Evolutionary conservation across 1,139 yeast species (phyloP).

Genomic region (Candida tetrigidarum): DNA sequence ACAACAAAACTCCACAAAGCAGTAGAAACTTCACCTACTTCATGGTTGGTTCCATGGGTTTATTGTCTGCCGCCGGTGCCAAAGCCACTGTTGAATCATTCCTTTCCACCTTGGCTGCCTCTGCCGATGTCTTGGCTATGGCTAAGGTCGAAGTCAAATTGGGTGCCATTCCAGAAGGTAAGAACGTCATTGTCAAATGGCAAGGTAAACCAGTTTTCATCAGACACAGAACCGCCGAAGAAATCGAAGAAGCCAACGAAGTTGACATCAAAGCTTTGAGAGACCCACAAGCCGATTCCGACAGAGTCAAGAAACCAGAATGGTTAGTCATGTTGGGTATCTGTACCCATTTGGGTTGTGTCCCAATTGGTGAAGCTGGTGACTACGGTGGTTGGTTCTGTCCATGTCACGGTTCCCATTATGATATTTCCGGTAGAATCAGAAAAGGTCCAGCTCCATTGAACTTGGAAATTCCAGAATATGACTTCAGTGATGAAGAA

Average conservation of each 20-base stretch:
- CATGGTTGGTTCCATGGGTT: slow-evolving; percentile 97
- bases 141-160: slow-evolving; percentile 99
- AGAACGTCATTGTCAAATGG: slow-evolving; percentile 98
- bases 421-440: slow-evolving; percentile 99
- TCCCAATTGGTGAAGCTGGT: slow-evolving; percentile 99
- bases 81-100: slow-evolving; percentile 97
- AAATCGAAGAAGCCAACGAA: slow-evolving; percentile 91
- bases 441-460: slow-evolving; percentile 99
- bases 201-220: slow-evolving; percentile 99
- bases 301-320: slow-evolving; percentile 96
- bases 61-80: slow-evolving; percentile 95
- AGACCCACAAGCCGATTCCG: slow-evolving; percentile 93
- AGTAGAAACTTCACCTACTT: slow-evolving; percentile 90
- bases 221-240: slow-evolving; percentile 96
- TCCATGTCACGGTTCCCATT: slow-evolving; percentile 99
- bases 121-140: slow-evolving; percentile 99
- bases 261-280: slow-evolving; percentile 78
- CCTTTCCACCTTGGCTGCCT: slow-evolving; percentile 92
- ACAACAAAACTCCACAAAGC: slow-evolving; percentile 72
- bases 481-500: slow-evolving; percentile 78
- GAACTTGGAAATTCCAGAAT: slow-evolving; percentile 95
- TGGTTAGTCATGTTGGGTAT: slow-evolving; percentile 99
- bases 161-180: slow-evolving; percentile 95
- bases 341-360: slow-evolving; percentile 99
- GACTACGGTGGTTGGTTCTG: slow-evolving; percentile 99